These are phyloP conservation scores for Pleurotus eryngii DNA, from an alignment of 768 basidiomycete genomes.

Conservation along the genomic window DNA sequence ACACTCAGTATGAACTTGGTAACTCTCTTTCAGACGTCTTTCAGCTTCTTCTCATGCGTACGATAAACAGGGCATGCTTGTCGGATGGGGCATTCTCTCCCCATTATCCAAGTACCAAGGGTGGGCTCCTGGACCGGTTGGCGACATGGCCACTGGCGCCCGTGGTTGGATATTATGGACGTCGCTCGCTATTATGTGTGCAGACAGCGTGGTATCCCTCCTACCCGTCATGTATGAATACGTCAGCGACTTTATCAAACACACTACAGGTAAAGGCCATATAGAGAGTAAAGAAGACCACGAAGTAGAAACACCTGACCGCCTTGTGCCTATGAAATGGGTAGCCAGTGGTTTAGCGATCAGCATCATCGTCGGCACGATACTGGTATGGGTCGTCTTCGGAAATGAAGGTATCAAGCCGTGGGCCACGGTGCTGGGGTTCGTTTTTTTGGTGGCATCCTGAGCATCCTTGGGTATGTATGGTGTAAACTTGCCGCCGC, in stretches of 20 bases:
- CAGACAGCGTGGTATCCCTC: constrained; percentile 86
- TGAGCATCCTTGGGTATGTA: constrained; percentile 81
- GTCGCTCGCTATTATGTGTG: constrained; percentile 92
- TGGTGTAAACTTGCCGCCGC: background rate
- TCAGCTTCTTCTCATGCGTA: constrained; percentile 5
- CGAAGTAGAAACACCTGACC: constrained; percentile 73
- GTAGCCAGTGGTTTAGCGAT: constrained; percentile 62
- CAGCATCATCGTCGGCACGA: constrained; percentile 67
- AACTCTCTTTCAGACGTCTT: constrained; percentile 17
- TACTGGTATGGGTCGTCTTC: constrained; percentile 86
- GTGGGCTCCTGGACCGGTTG: constrained; percentile 94
- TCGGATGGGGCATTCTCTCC: constrained; percentile 93
- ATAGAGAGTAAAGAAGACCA: constrained; percentile 36
- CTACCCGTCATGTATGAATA: constrained; percentile 68
- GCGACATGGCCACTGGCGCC: constrained; percentile 84
- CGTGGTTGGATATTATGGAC: constrained; percentile 98
- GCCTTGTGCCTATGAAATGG: constrained; percentile 81
- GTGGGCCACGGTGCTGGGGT: constrained; percentile 90
- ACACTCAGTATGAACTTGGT: constrained; percentile 92
- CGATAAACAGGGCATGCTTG: constrained; percentile 78
- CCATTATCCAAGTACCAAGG: constrained; percentile 77
- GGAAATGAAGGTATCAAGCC: constrained; percentile 89
- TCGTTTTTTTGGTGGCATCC: constrained; percentile 71
- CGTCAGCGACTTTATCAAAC: constrained; percentile 28
- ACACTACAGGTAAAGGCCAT: constrained; percentile 21